Evolutionary conservation across 2,329 filamentous ascomycete species (phyloP), one percentile per base, ranked within the genome.

Genomic region (Hypoxylon rubiginosum): DNA sequence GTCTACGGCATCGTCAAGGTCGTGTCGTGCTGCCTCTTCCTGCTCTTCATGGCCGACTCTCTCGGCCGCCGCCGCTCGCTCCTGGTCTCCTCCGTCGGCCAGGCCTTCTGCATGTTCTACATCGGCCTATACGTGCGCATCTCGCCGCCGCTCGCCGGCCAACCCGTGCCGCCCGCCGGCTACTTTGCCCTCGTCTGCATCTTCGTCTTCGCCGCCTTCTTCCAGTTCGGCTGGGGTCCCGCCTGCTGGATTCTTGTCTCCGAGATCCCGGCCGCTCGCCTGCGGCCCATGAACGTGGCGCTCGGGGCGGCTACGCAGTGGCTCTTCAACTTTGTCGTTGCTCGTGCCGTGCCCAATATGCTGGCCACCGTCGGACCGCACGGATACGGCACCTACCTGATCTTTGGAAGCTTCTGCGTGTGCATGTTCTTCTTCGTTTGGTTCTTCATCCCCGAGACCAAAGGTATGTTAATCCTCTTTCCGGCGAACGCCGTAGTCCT

Each of bases 141-240:
- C 65, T 79, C 82, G 19, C 85, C 86, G 0, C 89, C 89, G 0
- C 72, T 84, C 11, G 71, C 77, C 3, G 84, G 81, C 7, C 74
- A 77, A 0, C 68, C 81, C 0, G 86, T 91, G 1, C 86, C 87
- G 1, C 81, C 84, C 0, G 87, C 88, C 0, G 90, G 90, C 9
- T 91, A 91, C 75, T 82, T 90, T 43, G 89, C 90, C 0, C 81
- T 91, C 0, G 85, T 90, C 55, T 89, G 86, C 74, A 88, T 92
- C 61, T 92, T 89, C 79, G 79, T 91, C 17, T 92, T 91, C 72
- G 89, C 89, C 0, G 85, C 83, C 1, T 88, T 88, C 79, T 91
- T 91, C 82, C 86, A 89, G 67, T 86, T 87, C 62, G 85, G 85
- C 3, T 91, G 89, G 88, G 89, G 88, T 0, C 87, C 87, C 0